Evolutionary conservation across 495 filamentous ascomycete genomes (phyloP).

Genomic region (Apiosordaria backusii): DNA sequence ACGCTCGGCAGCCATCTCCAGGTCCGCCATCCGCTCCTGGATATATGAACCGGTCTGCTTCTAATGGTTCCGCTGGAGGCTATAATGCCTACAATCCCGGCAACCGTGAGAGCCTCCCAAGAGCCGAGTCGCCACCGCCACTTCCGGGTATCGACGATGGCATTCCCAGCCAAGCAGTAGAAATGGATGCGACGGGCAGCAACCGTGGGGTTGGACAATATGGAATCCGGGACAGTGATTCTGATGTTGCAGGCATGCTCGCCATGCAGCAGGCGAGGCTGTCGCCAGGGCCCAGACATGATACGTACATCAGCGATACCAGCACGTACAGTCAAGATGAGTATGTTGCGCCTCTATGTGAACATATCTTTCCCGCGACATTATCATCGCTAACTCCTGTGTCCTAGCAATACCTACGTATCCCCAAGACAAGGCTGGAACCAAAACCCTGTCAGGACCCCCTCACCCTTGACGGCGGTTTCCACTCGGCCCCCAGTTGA

Average conservation of each 20-base stretch:
- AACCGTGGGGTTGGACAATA: slow-evolving; percentile 48
- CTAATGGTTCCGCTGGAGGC: slow-evolving; percentile 28
- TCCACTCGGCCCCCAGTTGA: slow-evolving; percentile 40
- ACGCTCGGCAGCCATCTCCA: slow-evolving; percentile 34
- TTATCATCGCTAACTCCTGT: neutral
- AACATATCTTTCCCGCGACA: neutral
- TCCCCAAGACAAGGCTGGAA: slow-evolving; percentile 61
- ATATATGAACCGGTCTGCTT: slow-evolving; percentile 36
- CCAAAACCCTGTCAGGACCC: slow-evolving; percentile 44
- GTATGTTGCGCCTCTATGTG: slow-evolving; percentile 49
- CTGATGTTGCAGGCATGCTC: slow-evolving; percentile 64
- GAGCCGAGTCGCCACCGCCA: slow-evolving; percentile 62
- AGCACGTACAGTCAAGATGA: slow-evolving; percentile 70
- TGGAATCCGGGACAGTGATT: slow-evolving; percentile 61
- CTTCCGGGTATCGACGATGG: slow-evolving; percentile 52
- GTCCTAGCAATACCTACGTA: slow-evolving; percentile 52
- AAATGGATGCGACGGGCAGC: slow-evolving; percentile 71
- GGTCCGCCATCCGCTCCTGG: slow-evolving; percentile 35
- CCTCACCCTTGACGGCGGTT: slow-evolving; percentile 36
- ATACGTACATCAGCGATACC: slow-evolving; percentile 53
- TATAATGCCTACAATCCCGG: slow-evolving; percentile 46
- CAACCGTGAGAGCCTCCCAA: slow-evolving; percentile 37
- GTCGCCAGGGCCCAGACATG: slow-evolving; percentile 36
- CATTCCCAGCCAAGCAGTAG: slow-evolving; percentile 69
- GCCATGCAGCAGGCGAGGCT: slow-evolving; percentile 59